A percentile compares a stretch with the other conserved stretches of the same genome.
These are phyloP conservation scores for Rhodomyrtus psidioides DNA, from an alignment of 441 rosid species.

Conservation along the genomic window DNA sequence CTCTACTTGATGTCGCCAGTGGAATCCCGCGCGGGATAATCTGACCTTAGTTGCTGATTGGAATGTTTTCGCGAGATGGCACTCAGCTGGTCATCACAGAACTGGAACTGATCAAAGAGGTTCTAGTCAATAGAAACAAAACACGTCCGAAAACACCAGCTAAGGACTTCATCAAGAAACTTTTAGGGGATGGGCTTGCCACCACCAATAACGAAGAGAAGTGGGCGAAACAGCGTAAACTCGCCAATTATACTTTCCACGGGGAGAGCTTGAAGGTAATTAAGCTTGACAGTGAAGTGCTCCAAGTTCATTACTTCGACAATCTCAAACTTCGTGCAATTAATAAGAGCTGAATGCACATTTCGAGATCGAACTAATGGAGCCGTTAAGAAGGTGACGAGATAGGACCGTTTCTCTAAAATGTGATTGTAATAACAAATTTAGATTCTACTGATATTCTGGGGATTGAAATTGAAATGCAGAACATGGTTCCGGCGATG, in stretches of 20 bases:
- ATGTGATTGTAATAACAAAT: neutral
- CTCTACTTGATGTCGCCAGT: neutral
- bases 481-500: conserved; percentile 7
- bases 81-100: conserved; percentile 20
- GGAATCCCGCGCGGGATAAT: neutral
- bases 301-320: neutral
- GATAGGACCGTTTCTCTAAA: neutral
- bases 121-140: conserved; percentile 11
- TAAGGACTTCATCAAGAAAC: neutral
- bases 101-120: conserved; percentile 14
- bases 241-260: conserved; percentile 31
- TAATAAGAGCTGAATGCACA: neutral
- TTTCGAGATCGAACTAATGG: neutral
- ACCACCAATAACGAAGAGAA: conserved; percentile 17
- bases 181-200: conserved; percentile 25
- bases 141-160: neutral
- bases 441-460: neutral
- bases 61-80: no score
- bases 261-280: conserved; percentile 25
- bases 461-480: conserved; percentile 23
- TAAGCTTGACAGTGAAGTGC: neutral
- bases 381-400: neutral
- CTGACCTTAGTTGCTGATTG: neutral
- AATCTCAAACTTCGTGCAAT: neutral
- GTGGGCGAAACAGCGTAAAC: conserved; percentile 26